A percentile compares a stretch with the other conserved stretches of the same genome.
These are phyloP conservation scores for Xylariaceae sp. DNA, from an alignment of 2,329 filamentous ascomycete species.

Conservation along the genomic window DNA sequence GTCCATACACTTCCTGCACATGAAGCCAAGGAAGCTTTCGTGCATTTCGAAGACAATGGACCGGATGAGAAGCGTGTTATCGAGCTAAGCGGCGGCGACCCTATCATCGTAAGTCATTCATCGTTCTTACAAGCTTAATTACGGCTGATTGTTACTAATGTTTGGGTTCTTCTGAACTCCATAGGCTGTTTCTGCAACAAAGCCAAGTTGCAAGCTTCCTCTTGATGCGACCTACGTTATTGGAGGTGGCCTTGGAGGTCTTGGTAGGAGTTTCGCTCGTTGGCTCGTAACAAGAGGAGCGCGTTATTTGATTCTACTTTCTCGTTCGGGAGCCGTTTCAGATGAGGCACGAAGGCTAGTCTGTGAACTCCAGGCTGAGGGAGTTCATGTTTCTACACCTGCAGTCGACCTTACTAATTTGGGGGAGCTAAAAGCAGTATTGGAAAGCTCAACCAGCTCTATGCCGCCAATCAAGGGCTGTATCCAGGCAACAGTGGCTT, in stretches of 20 bases:
- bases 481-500: conserved; percentile 13
- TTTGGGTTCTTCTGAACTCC: too few species aligned
- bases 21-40: too few species aligned
- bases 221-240: conserved; percentile 11
- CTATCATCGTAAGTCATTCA: too few species aligned
- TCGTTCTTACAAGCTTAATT: too few species aligned
- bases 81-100: too few species aligned
- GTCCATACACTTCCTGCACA: background rate
- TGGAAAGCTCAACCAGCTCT: background rate
- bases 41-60: too few species aligned
- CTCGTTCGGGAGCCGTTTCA: conserved; percentile 16
- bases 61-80: too few species aligned
- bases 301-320: conserved; percentile 17
- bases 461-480: conserved; percentile 14
- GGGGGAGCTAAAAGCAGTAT: background rate
- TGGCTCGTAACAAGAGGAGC: conserved; percentile 22
- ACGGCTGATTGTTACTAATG: too few species aligned
- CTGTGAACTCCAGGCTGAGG: background rate
- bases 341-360: background rate
- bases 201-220: conserved; percentile 12
- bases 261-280: conserved; percentile 15
- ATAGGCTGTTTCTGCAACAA: too few species aligned
- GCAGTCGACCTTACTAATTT: conserved; percentile 8
- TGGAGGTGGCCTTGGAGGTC: conserved; percentile 13
- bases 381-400: conserved; percentile 1